phyloP scores from a whole-genome alignment of 257 asterid species.

The Gentiana straminea region DNA sequence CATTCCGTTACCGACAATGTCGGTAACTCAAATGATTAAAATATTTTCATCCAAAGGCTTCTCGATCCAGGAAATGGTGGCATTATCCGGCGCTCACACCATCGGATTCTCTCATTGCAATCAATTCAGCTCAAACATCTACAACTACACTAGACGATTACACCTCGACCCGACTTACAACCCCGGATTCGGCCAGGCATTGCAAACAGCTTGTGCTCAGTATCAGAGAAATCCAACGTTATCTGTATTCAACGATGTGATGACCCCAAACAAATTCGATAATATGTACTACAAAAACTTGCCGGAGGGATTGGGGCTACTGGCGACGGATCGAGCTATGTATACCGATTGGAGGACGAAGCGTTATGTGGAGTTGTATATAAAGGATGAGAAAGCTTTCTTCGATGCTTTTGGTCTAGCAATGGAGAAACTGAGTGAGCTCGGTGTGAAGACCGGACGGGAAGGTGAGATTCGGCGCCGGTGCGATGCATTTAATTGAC shows the following conservation, averaged over 20 bases:
- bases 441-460: constrained; percentile 54
- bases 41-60: constrained; percentile 53
- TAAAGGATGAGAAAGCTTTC: constrained; percentile 43
- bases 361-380: constrained; percentile 39
- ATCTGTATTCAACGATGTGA: constrained; percentile 70
- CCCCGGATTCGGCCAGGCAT: constrained; percentile 47
- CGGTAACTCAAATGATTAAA: constrained; percentile 43
- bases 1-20: constrained; percentile 57
- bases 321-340: constrained; percentile 58
- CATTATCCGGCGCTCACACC: constrained; percentile 85
- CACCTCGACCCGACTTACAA: constrained; percentile 64
- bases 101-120: constrained; percentile 93
- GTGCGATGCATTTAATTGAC: constrained; percentile 65
- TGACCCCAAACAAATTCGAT: constrained; percentile 70
- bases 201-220: constrained; percentile 53
- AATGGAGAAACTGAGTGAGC: constrained; percentile 68
- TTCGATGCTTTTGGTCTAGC: constrained; percentile 70
- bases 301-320: constrained; percentile 55
- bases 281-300: constrained; percentile 54
- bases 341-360: constrained; percentile 50
- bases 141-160: constrained; percentile 40
- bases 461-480: constrained; percentile 84
- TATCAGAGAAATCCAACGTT: constrained; percentile 50
- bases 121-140: constrained; percentile 58
- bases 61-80: constrained; percentile 71